These are phyloP conservation scores for Darksidea phi DNA, from an alignment of 495 filamentous ascomycete genomes.

Conservation along the genomic window DNA sequence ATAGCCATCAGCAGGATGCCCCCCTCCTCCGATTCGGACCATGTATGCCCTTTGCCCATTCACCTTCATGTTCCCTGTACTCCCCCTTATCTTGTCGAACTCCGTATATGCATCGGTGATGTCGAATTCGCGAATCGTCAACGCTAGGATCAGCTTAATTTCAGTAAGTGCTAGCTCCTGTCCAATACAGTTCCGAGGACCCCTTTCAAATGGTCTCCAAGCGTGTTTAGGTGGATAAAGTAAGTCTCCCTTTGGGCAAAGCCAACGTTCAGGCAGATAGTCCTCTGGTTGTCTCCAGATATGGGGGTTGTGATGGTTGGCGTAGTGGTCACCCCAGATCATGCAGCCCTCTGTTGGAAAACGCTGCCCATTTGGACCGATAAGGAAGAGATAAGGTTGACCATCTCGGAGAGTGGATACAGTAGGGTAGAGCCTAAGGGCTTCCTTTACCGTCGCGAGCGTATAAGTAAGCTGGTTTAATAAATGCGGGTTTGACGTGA, in stretches of 20 bases:
- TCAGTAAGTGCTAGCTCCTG: conserved; percentile 39
- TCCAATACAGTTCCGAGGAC: conserved; percentile 39
- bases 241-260: conserved; percentile 19
- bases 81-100: conserved; percentile 1
- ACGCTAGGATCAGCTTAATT: conserved; percentile 35
- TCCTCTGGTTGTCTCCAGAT: background rate
- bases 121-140: conserved; percentile 29
- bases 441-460: conserved; percentile 36
- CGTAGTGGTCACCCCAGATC: conserved; percentile 30
- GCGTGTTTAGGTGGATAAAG: conserved; percentile 36
- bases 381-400: conserved; percentile 10
- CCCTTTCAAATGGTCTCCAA: conserved; percentile 36
- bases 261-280: conserved; percentile 14
- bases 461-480: conserved; percentile 35
- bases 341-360: conserved; percentile 39
- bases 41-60: no score
- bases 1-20: no score
- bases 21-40: no score
- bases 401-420: conserved; percentile 26
- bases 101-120: conserved; percentile 42
- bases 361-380: conserved; percentile 27
- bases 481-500: conserved; percentile 10
- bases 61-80: no score
- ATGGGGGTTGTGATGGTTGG: conserved; percentile 12
- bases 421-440: conserved; percentile 31